Base-by-base conservation (phyloP, 1,139 yeast species). In the Nematodospora anomalae region DNA sequence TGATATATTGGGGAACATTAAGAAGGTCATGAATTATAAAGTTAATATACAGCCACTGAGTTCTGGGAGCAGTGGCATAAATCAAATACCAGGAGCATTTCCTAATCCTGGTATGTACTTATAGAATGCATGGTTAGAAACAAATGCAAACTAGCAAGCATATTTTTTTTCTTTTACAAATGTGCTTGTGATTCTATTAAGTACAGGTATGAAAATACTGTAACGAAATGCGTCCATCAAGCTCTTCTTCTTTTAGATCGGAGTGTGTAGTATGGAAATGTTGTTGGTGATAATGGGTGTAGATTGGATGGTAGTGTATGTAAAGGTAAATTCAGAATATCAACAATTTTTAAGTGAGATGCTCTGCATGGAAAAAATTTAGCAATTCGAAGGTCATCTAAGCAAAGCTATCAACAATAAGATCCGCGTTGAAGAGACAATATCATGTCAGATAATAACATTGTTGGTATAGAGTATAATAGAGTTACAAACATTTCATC, bases 401-500 rank as follows among this genome's bases (percentile, higher is more conserved):
- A 8, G 7, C 6, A 18, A 18, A 18, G 7, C 21, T 8, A 18
- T 18, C 21, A 8, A 18, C 7, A 18, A n/a, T n/a, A n/a, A n/a
- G n/a, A n/a, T n/a, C n/a, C n/a, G n/a, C n/a, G n/a, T n/a, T n/a
- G n/a, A n/a, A n/a, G n/a, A n/a, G 25, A 15, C 11, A 16, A n/a
- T 8, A 26, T 7, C 20, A 67, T 66, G 70, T 52, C 63, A 26
- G 63, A 58, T 40, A 83, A 87, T 53, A 44, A 42, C 33, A 79
- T 87, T 46, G 95, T 89, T 28, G 92, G 90, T 32, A 83, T 90
- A 43, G 96, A 90, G 58, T 84, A 84, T 58, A 94, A 89, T 60
- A 77, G 97, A 53, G 97, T 90, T 29, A 83, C 95, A 22, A 88
- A 89, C 62, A 79, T 92, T 6, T 73, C 92, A 0, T 76, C 94